Conservation (phyloP, 2,329 filamentous ascomycete genomes). For the Penicillium fuscoglaucum region DNA sequence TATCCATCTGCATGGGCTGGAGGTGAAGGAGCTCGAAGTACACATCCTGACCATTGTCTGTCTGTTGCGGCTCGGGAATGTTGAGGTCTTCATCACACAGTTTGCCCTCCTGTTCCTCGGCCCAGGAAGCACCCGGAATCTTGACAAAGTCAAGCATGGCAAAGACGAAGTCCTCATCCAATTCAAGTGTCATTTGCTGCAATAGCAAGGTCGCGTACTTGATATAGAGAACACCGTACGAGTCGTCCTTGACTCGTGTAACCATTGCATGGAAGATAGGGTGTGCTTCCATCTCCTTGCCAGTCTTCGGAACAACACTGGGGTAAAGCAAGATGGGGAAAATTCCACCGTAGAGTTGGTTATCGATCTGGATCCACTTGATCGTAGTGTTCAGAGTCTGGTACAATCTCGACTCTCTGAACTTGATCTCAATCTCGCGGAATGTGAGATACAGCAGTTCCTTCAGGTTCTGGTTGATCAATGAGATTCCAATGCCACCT, state of each 20-base stretch:
- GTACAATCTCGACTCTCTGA: constrained; percentile 88
- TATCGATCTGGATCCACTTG: constrained; percentile 99
- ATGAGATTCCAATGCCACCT: constrained; percentile 85
- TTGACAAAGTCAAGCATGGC: constrained; percentile 93
- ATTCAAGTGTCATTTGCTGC: constrained; percentile 96
- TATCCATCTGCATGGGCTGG: constrained; percentile 95
- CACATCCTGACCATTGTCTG: constrained; percentile 85
- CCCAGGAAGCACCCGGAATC: constrained; percentile 85
- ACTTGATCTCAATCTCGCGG: constrained; percentile 85
- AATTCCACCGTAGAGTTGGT: constrained; percentile 95
- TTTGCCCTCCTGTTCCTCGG: constrained; percentile 76
- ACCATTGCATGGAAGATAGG: constrained; percentile 90
- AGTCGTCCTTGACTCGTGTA: constrained; percentile 95
- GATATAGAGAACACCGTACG: constrained; percentile 95
- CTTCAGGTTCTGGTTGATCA: constrained; percentile 88
- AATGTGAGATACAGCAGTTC: constrained; percentile 94
- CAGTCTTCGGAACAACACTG: constrained; percentile 95
- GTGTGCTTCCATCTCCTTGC: constrained; percentile 92
- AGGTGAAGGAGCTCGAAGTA: constrained; percentile 98
- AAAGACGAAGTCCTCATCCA: constrained; percentile 98
- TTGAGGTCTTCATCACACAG: constrained; percentile 88
- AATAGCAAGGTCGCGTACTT: constrained; percentile 93
- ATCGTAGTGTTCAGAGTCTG: constrained; percentile 87
- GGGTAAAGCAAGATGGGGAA: constrained; percentile 98
- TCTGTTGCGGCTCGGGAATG: constrained; percentile 85